Evolutionary conservation across 2,329 filamentous ascomycete species (phyloP), one percentile per base, ranked within the genome.

Genomic region (Fusarium lyarnte): DNA sequence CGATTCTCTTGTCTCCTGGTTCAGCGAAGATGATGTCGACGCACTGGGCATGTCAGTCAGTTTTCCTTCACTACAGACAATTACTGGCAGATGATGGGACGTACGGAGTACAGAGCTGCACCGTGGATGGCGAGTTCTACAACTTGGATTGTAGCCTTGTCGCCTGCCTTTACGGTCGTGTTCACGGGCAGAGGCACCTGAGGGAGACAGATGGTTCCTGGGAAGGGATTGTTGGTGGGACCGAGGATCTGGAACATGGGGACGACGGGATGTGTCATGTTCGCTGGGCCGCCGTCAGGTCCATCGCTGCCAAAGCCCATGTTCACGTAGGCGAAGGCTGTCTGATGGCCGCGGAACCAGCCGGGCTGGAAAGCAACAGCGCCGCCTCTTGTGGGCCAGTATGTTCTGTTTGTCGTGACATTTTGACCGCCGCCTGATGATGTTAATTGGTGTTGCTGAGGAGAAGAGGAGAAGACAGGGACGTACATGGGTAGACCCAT

Each of bases 21-120:
- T 94, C 93, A 52, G 92, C 93, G 76, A 98, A 97, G 51, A 92
- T 95, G 77, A 98, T 97, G 79, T 98, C 95, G 75, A 97, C 95
- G 80, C 96, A 98, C 94, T 97, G 35, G 9, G 10, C 17, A 16
- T 31, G 59, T 75, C 63, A 73, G 74, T 51, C 19, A 31, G 3
- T 31, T 33, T 35, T 35, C 6, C 9, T 5, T 25, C 11, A 6
- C 3, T 16, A 16, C 9, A 10, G 14, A 33, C 12, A 29, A 29
- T 29, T 29, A 8, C 27, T 29, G 27, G 27, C 27, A 8, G 21
- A 10, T 8, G n/a, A 8, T 45, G 17, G 27, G 8, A 65, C 91
- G 75, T 85, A 95, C 93, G 69, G 93, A 94, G 79, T 92, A 97
- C 42, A 98, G 82, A 9, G 93, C 87, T 4, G 94, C 95, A 6